Conservation (phyloP, 2,329 filamentous ascomycete genomes). For the Trichocomaceae sp. region DNA sequence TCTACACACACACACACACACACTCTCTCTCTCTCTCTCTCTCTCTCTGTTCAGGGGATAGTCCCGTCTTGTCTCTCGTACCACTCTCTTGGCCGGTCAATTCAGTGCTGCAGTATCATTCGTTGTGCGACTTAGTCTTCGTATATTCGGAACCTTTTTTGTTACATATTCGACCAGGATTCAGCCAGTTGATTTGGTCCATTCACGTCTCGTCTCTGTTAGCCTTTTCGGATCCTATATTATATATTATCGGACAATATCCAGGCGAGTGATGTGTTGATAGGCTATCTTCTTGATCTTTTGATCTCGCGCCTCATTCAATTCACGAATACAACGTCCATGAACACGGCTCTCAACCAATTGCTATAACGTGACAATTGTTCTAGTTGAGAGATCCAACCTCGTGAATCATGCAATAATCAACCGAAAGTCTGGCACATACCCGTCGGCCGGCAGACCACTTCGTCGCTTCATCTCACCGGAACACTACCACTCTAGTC, state of each 20-base stretch:
- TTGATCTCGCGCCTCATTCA: background rate
- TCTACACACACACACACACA: too few relatives aligned
- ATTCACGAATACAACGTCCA: background rate
- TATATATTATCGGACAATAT: background rate
- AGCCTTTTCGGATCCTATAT: background rate
- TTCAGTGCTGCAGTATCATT: slow-evolving; percentile 3
- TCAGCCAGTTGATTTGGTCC: slow-evolving; percentile 3
- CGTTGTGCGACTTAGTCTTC: background rate
- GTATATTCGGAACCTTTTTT: background rate
- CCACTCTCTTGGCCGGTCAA: background rate
- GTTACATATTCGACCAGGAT: background rate
- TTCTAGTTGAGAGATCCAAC: background rate
- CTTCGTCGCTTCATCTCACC: slow-evolving; percentile 12
- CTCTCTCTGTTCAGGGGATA: background rate
- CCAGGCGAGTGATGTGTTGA: background rate
- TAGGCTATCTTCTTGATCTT: background rate
- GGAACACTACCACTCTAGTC: slow-evolving; percentile 10
- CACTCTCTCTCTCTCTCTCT: too few relatives aligned
- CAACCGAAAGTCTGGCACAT: background rate
- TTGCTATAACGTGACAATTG: background rate
- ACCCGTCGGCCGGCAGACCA: slow-evolving; percentile 1
- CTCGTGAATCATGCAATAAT: slow-evolving; percentile 11
- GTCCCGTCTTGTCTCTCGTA: background rate
- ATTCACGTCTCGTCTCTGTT: background rate
- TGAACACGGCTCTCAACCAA: background rate